Base-by-base conservation (phyloP, 805 yeast genomes). In the Kluyveromyces aestuarii region DNA sequence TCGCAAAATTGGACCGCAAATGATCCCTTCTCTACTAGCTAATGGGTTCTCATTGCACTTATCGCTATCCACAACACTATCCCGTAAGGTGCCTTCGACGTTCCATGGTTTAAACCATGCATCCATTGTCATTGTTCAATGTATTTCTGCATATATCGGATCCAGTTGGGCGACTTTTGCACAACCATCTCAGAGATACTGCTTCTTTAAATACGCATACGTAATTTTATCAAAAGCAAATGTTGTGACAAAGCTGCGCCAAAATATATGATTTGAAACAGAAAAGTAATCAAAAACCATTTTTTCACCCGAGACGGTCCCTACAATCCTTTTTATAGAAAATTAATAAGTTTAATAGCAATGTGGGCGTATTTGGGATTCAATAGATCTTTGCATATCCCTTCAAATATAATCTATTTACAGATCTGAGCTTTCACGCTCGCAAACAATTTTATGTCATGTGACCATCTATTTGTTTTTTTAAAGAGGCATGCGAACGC, bases 1-100 rank as follows among this genome's bases (percentile, higher is more conserved):
- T 49, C 93, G 72, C 44, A 90, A 66, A 30, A 82, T 70, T 0
- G 98, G 98, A 1, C 98, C 98, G 61, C 87, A 81, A 2, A 62
- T 58, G 14, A 64, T 72, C 14, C 41, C 46, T 14, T 68, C 63
- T 0, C 47, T 45, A 6, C 39, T 43, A 21, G 58, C 53, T 4
- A 65, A 63, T 2, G 66, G 58, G 2, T 46, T 45, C 6, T 51
- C 54, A 10, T 45, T 50, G 44, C 62, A 57, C 14, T 52, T 49
- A 46, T 60, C 53, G 41, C 62, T 54, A n/a, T 47, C 53, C 7
- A 45, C 42, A 6, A 62, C 63, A 21, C 50, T 43, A 35, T 41
- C 46, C 11, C 37, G 38, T 16, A 16, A 40, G 14, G 25, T 25
- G n/a, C 37, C 47, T 17, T 45, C 21, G 35, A 30, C 43, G 36